Conservation (phyloP, 1,139 yeast genomes). For the Pichia sorboxylosa region DNA sequence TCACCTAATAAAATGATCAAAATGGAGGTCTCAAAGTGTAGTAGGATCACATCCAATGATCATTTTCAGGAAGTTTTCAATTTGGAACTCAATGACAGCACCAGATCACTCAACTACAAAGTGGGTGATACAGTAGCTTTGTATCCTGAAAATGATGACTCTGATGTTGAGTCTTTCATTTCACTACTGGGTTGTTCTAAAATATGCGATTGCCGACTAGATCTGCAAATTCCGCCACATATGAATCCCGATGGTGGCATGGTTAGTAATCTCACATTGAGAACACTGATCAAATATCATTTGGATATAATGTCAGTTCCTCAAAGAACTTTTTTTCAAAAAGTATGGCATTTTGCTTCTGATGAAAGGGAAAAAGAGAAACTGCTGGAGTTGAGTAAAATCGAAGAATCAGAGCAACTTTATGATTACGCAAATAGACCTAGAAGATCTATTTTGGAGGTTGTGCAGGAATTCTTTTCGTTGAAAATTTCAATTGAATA, state of each 20-base stretch:
- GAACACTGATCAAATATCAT: constrained; percentile 67
- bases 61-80: constrained; percentile 90
- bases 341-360: constrained; percentile 61
- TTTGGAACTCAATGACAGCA: constrained; percentile 30
- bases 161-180: constrained; percentile 53
- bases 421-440: constrained; percentile 89
- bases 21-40: constrained; percentile 21
- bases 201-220: constrained; percentile 48
- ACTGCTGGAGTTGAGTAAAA: constrained; percentile 60
- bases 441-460: constrained; percentile 75
- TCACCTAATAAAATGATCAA: constrained; percentile 18
- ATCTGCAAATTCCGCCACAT: constrained; percentile 7
- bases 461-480: constrained; percentile 66
- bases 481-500: constrained; percentile 64
- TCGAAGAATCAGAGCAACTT: constrained; percentile 66
- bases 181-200: constrained; percentile 65
- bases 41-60: constrained; percentile 25
- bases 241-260: constrained; percentile 38
- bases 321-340: constrained; percentile 64
- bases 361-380: constrained; percentile 63
- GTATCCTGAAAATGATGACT: constrained; percentile 60
- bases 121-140: constrained; percentile 80
- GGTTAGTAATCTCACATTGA: constrained; percentile 43
- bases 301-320: constrained; percentile 78
- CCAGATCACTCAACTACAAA: constrained; percentile 27